Evolutionary conservation across 2,329 filamentous ascomycete genomes (phyloP).

Genomic region (Trichoderma sp.): DNA sequence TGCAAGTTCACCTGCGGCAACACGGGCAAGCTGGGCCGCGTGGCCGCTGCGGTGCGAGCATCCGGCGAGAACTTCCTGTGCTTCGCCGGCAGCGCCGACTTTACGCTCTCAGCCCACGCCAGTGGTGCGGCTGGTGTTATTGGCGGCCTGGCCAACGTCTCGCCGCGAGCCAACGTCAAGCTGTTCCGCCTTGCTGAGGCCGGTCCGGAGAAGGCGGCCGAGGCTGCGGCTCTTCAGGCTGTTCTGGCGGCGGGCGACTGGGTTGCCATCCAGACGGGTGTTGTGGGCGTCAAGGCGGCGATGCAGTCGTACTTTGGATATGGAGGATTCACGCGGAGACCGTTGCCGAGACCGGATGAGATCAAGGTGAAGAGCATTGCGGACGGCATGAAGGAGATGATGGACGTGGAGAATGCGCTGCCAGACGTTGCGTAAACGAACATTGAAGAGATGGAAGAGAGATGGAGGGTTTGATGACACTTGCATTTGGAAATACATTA

Average conservation of each 20-base stretch:
- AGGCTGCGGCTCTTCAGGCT: slow-evolving; percentile 66
- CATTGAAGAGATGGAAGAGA: not conserved
- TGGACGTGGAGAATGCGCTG: slow-evolving; percentile 27
- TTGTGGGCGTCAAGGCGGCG: slow-evolving; percentile 70
- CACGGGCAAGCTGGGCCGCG: slow-evolving; percentile 68
- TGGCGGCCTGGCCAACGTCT: slow-evolving; percentile 70
- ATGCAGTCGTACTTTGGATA: slow-evolving; percentile 69
- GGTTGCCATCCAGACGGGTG: slow-evolving; percentile 70
- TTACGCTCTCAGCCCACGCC: slow-evolving; percentile 67
- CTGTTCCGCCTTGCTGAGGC: slow-evolving; percentile 61
- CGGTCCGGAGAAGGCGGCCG: slow-evolving; percentile 61
- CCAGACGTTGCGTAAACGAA: slow-evolving; percentile 3
- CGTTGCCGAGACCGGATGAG: slow-evolving; percentile 29
- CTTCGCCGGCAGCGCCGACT: slow-evolving; percentile 72
- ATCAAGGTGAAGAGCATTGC: slow-evolving; percentile 23
- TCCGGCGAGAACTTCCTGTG: slow-evolving; percentile 65
- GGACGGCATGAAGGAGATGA: slow-evolving; percentile 27
- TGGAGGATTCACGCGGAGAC: slow-evolving; percentile 51
- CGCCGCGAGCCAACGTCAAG: slow-evolving; percentile 65
- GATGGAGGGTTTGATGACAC: not conserved
- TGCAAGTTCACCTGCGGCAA: slow-evolving; percentile 72
- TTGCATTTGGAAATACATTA: slow-evolving; percentile 6
- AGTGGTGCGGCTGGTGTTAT: slow-evolving; percentile 72
- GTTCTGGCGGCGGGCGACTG: slow-evolving; percentile 69
- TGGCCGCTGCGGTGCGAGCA: slow-evolving; percentile 48